Evolutionary conservation across 805 yeast genomes (phyloP).

Genomic region (Millerozyma acaciae): DNA sequence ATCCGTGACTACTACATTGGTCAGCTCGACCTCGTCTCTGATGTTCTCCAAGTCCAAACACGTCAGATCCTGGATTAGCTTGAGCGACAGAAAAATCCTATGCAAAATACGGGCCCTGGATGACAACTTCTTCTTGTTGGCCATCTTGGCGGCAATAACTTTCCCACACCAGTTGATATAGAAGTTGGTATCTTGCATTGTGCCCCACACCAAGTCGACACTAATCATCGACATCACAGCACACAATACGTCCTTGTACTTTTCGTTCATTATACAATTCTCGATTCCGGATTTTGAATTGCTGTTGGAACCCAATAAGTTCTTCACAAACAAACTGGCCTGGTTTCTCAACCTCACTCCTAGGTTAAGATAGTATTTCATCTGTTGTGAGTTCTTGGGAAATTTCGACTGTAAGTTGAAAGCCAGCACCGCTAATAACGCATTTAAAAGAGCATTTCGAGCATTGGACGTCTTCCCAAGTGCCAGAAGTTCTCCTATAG

Average conservation of each 20-base stretch:
- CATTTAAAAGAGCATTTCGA: slow-evolving; percentile 72
- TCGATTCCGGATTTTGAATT: slow-evolving; percentile 36
- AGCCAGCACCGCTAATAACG: slow-evolving; percentile 76
- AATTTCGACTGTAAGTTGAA: slow-evolving; percentile 74
- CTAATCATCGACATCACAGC: slow-evolving; percentile 85
- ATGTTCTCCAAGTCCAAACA: slow-evolving; percentile 37
- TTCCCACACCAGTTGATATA: slow-evolving; percentile 75
- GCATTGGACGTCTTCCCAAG: slow-evolving; percentile 73
- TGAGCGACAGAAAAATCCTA: slow-evolving; percentile 70
- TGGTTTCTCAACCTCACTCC: slow-evolving; percentile 74
- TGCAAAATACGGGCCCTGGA: slow-evolving; percentile 76
- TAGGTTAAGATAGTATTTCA: slow-evolving; percentile 65
- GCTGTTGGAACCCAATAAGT: slow-evolving; percentile 40
- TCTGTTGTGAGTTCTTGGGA: slow-evolving; percentile 58
- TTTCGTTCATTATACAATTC: slow-evolving; percentile 49
- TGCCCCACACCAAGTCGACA: slow-evolving; percentile 86
- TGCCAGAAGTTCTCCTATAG: slow-evolving; percentile 76
- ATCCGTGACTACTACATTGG: slow-evolving; percentile 27
- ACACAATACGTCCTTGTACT: slow-evolving; percentile 78
- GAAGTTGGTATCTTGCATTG: slow-evolving; percentile 78
- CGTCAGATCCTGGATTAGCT: slow-evolving; percentile 75
- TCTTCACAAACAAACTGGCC: slow-evolving; percentile 64
- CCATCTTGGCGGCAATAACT: slow-evolving; percentile 67
- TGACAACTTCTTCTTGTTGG: slow-evolving; percentile 57
- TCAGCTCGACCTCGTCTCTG: slow-evolving; percentile 29